Evolutionary conservation across 306 rosid genomes (phyloP), one percentile per base, ranked within the genome.

Genomic region (Vigna nakashimae): DNA sequence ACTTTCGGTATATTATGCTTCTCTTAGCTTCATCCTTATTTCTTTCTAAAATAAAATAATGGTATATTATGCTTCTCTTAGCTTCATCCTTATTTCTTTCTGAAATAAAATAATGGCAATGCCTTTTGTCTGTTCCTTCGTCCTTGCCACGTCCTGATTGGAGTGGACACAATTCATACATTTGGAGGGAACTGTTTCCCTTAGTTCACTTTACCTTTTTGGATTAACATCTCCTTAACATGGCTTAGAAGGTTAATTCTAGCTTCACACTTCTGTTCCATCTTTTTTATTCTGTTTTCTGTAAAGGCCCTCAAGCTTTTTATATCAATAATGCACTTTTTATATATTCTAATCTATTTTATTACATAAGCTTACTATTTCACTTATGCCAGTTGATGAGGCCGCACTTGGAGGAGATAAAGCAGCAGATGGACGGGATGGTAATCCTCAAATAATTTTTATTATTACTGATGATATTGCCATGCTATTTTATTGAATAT

Each of bases 381-480:
- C 58, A 11, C 80, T 62, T 43, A 16, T 83, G 83, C 56, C 90
- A 95, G 99, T 50, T 88, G 73, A 66, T 91, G 86, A 92, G 90
- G 84, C 97, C 97, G 16, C 93, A 58, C 66, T 75, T 95, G 78
- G 94, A 88, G 78, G 88, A 86, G 38, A 71, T 88, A 70, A 90
- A 79, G 85, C 74, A 83, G 38, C 55, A 83, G 79, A 87, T 95
- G 84, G 72, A 87, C 2, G 84, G 85, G 22, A 79, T 82, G 93
- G 99, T 95, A 91, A 79, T 67, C 68, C 36, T 46, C 59, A 57
- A 55, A 53, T 77, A 22, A 38, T 75, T 76, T 78, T 6, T 69
- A 2, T 57, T 26, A 58, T 51, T 69, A 53, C 52, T 15, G 3
- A 4, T 34, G 53, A 48, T 62, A 30, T 8, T 69, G 51, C 60